Conservation (phyloP, 495 filamentous ascomycete species). For the Penicillium mononematosum region DNA sequence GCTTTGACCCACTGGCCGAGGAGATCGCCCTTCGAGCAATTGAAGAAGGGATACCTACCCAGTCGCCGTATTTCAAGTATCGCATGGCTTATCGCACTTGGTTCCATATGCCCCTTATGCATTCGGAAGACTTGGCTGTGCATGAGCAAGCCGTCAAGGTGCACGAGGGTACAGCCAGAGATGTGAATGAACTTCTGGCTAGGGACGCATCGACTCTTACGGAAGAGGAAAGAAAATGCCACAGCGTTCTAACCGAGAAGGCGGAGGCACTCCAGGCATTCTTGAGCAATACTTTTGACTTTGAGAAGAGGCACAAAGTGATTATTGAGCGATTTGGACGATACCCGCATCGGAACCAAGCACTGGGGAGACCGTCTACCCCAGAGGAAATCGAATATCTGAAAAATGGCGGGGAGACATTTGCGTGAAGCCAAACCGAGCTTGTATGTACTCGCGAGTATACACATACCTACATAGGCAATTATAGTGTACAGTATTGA, state of each 20-base stretch:
- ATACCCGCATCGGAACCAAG: conserved; percentile 29
- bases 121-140: conserved; percentile 28
- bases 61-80: conserved; percentile 24
- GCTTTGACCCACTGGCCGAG: conserved; percentile 32
- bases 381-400: conserved; percentile 26
- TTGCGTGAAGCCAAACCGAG: conserved; percentile 1
- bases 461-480: background rate
- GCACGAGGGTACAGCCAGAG: conserved; percentile 23
- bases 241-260: conserved; percentile 14
- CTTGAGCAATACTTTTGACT: conserved; percentile 18
- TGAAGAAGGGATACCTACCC: conserved; percentile 15
- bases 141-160: conserved; percentile 26
- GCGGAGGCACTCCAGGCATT: conserved; percentile 14
- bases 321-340: conserved; percentile 33
- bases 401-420: conserved; percentile 30
- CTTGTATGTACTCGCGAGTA: background rate
- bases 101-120: conserved; percentile 39
- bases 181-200: conserved; percentile 20
- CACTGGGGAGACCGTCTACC: conserved; percentile 23
- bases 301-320: conserved; percentile 29
- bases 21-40: conserved; percentile 27
- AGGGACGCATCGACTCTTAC: conserved; percentile 12
- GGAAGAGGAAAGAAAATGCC: conserved; percentile 22
- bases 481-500: background rate
- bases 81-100: conserved; percentile 31